Evolutionary conservation across 208 protist genomes (phyloP).

Genomic region (Leishmania lainsoni): DNA sequence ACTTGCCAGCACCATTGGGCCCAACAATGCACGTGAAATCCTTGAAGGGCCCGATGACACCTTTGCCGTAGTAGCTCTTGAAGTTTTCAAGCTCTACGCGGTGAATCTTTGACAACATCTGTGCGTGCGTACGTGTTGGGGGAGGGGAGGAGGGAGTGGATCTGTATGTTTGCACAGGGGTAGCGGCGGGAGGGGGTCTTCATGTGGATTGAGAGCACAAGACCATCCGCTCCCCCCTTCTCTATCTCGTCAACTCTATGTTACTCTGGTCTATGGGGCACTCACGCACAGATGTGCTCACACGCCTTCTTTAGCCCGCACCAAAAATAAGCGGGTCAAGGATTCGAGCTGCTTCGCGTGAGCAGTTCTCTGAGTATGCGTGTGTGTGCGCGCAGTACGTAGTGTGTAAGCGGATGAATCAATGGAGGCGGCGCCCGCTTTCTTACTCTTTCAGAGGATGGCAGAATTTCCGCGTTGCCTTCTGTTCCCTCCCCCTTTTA

Average conservation of each 20-base stretch:
- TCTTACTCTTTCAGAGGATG: not conserved
- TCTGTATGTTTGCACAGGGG: not conserved
- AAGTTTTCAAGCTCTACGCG: constrained; percentile 98
- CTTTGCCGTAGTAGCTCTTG: constrained; percentile 97
- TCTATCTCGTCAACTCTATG: not conserved
- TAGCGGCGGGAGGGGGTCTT: not conserved
- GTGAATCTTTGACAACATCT: constrained; percentile 68
- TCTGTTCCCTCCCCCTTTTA: not conserved
- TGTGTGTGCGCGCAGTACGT: not conserved
- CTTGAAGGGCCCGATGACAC: constrained; percentile 96
- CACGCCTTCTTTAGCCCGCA: not conserved
- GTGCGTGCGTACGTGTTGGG: constrained; percentile 10
- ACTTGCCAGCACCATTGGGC: constrained; percentile 98
- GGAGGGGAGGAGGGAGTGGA: not conserved
- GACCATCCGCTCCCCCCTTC: no score
- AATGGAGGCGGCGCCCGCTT: not conserved
- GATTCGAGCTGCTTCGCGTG: not conserved
- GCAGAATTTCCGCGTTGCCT: not conserved
- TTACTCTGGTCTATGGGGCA: not conserved
- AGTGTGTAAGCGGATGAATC: not conserved
- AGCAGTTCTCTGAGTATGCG: not conserved
- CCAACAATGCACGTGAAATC: constrained; percentile 99
- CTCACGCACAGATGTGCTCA: constrained; percentile 1
- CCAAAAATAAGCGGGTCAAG: not conserved
- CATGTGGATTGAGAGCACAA: not conserved